phyloP scores from a whole-genome alignment of 192 early-diverging fungal genomes.

The Backusella sp. region DNA sequence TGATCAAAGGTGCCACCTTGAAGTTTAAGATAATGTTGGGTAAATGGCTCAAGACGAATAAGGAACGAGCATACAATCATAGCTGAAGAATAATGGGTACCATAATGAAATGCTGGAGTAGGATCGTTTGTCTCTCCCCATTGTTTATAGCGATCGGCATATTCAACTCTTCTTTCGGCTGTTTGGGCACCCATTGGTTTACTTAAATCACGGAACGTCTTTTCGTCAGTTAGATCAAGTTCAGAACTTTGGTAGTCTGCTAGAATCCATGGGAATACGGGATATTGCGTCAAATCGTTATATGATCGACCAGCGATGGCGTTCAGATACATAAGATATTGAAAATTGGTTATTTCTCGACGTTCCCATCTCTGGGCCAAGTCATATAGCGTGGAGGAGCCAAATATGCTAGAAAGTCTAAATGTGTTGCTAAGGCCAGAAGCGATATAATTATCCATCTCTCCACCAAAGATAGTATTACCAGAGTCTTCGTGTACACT shows the following conservation, averaged over 20 bases:
- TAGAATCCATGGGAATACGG: constrained; percentile 95
- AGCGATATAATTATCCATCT: constrained; percentile 25
- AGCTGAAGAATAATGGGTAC: constrained; percentile 96
- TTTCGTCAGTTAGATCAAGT: constrained; percentile 75
- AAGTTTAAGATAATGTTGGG: constrained; percentile 72
- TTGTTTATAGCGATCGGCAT: constrained; percentile 58
- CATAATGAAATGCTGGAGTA: constrained; percentile 83
- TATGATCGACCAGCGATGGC: constrained; percentile 82
- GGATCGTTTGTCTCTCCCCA: constrained; percentile 56
- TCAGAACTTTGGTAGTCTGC: constrained; percentile 74
- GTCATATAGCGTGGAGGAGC: constrained; percentile 58
- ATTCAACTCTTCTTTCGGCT: constrained; percentile 61
- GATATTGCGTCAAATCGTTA: constrained; percentile 92
- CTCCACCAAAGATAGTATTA: constrained; percentile 49
- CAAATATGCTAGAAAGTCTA: constrained; percentile 62
- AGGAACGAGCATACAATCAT: constrained; percentile 88
- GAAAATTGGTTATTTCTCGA: constrained; percentile 91
- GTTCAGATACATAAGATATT: constrained; percentile 94
- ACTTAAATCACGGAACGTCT: constrained; percentile 83
- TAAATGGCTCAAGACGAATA: constrained; percentile 89
- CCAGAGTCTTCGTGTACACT: constrained; percentile 45
- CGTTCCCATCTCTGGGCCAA: constrained; percentile 82
- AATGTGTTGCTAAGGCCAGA: constrained; percentile 33
- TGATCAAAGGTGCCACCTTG: constrained; percentile 84
- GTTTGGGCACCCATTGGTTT: constrained; percentile 91